Evolutionary conservation across 2,329 filamentous ascomycete species (phyloP).

Genomic region (Penicillium sclerotigenum): DNA sequence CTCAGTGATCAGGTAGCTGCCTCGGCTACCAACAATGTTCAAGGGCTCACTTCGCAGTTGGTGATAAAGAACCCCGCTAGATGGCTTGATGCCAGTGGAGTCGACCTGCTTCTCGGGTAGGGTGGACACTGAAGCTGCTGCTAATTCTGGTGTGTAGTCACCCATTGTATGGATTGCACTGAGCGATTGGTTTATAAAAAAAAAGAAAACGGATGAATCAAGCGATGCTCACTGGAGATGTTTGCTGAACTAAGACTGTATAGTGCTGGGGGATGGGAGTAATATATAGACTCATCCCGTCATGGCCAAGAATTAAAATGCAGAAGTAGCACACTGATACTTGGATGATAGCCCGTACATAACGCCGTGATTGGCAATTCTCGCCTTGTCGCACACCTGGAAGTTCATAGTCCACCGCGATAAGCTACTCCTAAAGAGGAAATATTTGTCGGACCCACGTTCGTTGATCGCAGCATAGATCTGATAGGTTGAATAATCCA

Average conservation of each 20-base stretch:
- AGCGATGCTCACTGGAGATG: not conserved
- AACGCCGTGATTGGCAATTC: constrained; percentile 4
- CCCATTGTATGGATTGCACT: constrained; percentile 14
- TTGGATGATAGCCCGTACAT: not conserved
- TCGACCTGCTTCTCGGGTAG: not conserved
- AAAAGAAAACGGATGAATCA: not conserved
- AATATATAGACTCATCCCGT: not conserved
- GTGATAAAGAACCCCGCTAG: constrained; percentile 48
- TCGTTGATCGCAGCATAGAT: not conserved
- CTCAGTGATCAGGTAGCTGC: constrained; percentile 47
- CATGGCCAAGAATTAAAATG: not conserved
- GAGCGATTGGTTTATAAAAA: too few species aligned
- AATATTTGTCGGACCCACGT: constrained; percentile 27
- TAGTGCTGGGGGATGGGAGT: not conserved
- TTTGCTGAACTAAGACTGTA: not conserved
- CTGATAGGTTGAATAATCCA: not conserved
- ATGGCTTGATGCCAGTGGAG: not conserved
- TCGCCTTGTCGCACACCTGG: constrained; percentile 4
- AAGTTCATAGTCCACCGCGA: not conserved
- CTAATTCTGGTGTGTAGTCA: constrained; percentile 16
- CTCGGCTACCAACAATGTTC: constrained; percentile 45
- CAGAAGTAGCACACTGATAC: not conserved
- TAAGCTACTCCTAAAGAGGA: constrained; percentile 21
- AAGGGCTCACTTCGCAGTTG: constrained; percentile 44
- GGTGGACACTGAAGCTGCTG: not conserved